These are phyloP conservation scores for Rhodamnia rubescens DNA, from an alignment of 345 rosid species.

Conservation along the genomic window DNA sequence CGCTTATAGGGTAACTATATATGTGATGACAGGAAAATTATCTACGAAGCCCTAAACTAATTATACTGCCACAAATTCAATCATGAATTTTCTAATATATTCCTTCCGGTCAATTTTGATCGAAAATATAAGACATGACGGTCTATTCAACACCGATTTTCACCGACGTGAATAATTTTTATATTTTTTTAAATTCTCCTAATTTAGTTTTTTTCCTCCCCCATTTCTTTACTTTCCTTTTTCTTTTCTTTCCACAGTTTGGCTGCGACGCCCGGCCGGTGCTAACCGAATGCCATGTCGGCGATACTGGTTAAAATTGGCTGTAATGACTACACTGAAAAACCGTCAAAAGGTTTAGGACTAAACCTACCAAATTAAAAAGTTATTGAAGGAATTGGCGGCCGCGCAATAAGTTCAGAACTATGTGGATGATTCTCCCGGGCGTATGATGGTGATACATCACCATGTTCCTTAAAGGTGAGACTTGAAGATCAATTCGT, in stretches of 20 bases:
- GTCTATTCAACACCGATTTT: accelerated
- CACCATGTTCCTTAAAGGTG: neutral
- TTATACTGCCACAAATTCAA: accelerated
- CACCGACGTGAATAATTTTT: neutral
- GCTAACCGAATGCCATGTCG: accelerated
- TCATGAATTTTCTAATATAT: neutral
- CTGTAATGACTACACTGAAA: neutral
- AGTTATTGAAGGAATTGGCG: neutral
- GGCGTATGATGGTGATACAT: neutral
- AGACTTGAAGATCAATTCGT: neutral
- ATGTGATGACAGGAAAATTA: neutral
- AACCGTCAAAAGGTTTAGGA: neutral
- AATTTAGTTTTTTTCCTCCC: neutral
- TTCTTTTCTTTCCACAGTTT: neutral
- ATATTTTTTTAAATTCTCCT: neutral
- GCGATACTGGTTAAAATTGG: neutral
- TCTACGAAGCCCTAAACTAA: neutral
- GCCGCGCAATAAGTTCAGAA: neutral
- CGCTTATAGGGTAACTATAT: neutral
- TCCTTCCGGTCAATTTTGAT: neutral
- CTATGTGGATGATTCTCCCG: neutral
- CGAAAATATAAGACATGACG: accelerated
- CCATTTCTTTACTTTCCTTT: too few species aligned
- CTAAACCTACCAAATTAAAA: neutral
- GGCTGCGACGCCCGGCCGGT: too few species aligned